These are phyloP conservation scores for Arthrinium puccinioides DNA, from an alignment of 2,329 filamentous ascomycete species.

Conservation along the genomic window DNA sequence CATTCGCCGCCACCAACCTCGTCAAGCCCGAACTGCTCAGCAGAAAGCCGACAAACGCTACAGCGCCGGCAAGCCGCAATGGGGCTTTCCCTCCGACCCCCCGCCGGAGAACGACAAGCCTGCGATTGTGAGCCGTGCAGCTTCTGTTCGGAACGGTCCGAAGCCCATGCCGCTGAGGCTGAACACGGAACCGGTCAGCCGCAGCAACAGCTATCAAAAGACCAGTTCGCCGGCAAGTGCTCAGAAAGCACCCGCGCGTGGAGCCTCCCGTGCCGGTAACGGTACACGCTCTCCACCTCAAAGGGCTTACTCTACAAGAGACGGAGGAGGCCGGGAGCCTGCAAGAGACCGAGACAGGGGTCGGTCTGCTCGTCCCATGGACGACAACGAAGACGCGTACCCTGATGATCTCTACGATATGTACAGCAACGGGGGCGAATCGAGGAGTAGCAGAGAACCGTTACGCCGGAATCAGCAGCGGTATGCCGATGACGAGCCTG, in stretches of 20 bases:
- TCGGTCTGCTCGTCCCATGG: constrained; percentile 24
- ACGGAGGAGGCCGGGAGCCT: constrained; percentile 20
- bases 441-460: constrained; percentile 28
- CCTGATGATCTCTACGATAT: constrained; percentile 64
- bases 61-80: constrained; percentile 62
- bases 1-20: constrained; percentile 86
- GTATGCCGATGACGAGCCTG: constrained; percentile 76
- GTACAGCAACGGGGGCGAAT: constrained; percentile 37
- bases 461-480: constrained; percentile 42
- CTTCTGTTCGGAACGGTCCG: constrained; percentile 54
- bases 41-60: constrained; percentile 78
- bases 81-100: constrained; percentile 90
- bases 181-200: constrained; percentile 47
- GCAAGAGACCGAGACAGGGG: constrained; percentile 29
- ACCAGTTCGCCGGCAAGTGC: constrained; percentile 34
- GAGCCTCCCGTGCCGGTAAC: constrained; percentile 7
- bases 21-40: constrained; percentile 80
- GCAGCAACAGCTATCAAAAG: constrained; percentile 47
- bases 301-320: constrained; percentile 35
- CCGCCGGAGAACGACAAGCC: constrained; percentile 79
- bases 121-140: constrained; percentile 40
- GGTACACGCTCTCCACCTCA: constrained; percentile 32
- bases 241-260: constrained; percentile 35
- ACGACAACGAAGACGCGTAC: constrained; percentile 53
- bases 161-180: constrained; percentile 57